Evolutionary conservation across 768 basidiomycete species (phyloP).

Genomic region (Trametes villosa): DNA sequence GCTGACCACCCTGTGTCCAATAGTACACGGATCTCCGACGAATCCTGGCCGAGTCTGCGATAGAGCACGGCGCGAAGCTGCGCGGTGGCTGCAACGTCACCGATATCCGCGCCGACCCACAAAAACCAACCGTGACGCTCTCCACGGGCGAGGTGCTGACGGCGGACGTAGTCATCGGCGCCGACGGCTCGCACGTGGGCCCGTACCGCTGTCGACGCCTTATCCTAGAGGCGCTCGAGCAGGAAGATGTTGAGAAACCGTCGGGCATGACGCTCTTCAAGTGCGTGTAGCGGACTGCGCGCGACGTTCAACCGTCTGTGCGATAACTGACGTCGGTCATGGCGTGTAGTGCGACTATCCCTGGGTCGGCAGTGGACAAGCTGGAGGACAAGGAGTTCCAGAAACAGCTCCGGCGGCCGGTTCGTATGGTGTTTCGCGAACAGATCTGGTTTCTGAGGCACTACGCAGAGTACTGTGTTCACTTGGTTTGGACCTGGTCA

Average conservation of each 20-base stretch:
- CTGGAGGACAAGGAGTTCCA: conserved; percentile 15
- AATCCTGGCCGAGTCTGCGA: conserved; percentile 32
- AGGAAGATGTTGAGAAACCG: conserved; percentile 11
- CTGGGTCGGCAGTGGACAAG: conserved; percentile 9
- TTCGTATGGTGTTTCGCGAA: not conserved
- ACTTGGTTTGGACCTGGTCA: conserved; percentile 17
- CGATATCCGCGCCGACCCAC: conserved; percentile 11
- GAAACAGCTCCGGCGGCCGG: conserved; percentile 8
- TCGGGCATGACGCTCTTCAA: conserved; percentile 23
- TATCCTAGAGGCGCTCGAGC: conserved; percentile 16
- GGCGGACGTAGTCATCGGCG: conserved; percentile 35
- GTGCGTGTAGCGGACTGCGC: conserved; percentile 9
- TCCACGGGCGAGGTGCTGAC: conserved; percentile 30
- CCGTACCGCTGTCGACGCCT: conserved; percentile 12
- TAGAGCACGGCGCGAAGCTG: conserved; percentile 24
- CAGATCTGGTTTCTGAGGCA: not conserved
- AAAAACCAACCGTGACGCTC: conserved; percentile 30
- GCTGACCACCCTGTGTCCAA: too few species aligned
- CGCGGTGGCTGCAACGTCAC: conserved; percentile 23
- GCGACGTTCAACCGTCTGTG: not conserved
- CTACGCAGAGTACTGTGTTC: conserved; percentile 17
- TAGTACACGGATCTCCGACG: conserved; percentile 36
- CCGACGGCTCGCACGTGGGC: conserved; percentile 27
- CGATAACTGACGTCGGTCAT: not conserved
- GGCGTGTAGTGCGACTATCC: conserved; percentile 15